phyloP scores from a whole-genome alignment of 495 filamentous ascomycete genomes.

The Endocarpon pusillum region DNA sequence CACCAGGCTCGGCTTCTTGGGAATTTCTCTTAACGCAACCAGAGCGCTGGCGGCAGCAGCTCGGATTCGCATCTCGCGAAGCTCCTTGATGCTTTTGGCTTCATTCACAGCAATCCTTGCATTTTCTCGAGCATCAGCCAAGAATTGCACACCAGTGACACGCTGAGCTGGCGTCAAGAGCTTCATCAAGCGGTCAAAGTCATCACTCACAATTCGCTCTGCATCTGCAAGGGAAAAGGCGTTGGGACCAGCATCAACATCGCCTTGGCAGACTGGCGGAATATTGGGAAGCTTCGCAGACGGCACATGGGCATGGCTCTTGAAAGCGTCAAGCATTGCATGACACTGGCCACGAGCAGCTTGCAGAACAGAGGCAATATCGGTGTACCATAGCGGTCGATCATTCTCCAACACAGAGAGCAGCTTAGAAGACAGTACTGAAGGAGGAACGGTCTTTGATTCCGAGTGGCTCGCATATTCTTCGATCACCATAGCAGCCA shows the following conservation, averaged over 20 bases:
- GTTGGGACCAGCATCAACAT: slow-evolving; percentile 70
- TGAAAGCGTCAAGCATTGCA: slow-evolving; percentile 73
- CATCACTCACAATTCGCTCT: slow-evolving; percentile 62
- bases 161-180: slow-evolving; percentile 66
- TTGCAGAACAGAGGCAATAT: slow-evolving; percentile 74
- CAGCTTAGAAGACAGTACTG: slow-evolving; percentile 40
- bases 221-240: slow-evolving; percentile 81
- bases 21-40: slow-evolving; percentile 66
- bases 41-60: slow-evolving; percentile 77
- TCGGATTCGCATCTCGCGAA: slow-evolving; percentile 70
- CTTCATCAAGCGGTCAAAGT: slow-evolving; percentile 79
- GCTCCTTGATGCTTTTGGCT: slow-evolving; percentile 57
- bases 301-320: slow-evolving; percentile 65
- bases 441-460: slow-evolving; percentile 26
- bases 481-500: slow-evolving; percentile 69
- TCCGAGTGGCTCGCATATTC: slow-evolving; percentile 49
- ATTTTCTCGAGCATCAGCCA: slow-evolving; percentile 55
- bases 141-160: slow-evolving; percentile 53
- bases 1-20: slow-evolving; percentile 76
- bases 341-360: slow-evolving; percentile 81
- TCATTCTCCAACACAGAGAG: slow-evolving; percentile 62
- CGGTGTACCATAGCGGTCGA: slow-evolving; percentile 65
- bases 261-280: slow-evolving; percentile 83
- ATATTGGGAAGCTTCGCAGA: slow-evolving; percentile 55
- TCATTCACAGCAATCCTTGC: slow-evolving; percentile 57